Evolutionary conservation across 73 alveolate genomes (phyloP).

Genomic region (Uronychia setigera): DNA sequence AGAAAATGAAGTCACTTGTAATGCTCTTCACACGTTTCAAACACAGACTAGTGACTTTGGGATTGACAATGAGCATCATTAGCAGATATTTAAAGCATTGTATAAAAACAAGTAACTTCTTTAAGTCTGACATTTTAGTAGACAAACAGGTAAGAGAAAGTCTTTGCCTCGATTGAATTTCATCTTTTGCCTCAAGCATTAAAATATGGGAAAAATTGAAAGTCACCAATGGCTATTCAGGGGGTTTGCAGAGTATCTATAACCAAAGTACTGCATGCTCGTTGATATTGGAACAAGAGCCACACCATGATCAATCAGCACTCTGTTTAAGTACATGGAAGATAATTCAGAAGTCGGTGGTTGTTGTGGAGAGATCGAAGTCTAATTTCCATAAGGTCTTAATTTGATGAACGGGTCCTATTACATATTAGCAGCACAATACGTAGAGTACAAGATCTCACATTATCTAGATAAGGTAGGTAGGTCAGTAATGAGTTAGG

Average conservation of each 20-base stretch:
- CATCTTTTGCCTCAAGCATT: neutral
- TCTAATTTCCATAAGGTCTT: too few species aligned
- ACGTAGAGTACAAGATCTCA: neutral
- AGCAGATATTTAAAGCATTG: neutral
- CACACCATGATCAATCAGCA: neutral
- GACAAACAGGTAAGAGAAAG: neutral
- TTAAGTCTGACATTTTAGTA: too few species aligned
- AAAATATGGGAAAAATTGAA: slow-evolving; percentile 19
- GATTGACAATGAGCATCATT: neutral
- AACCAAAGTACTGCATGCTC: neutral
- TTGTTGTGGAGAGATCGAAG: slow-evolving; percentile 17
- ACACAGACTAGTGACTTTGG: neutral
- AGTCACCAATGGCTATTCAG: slow-evolving; percentile 12
- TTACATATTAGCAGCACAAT: slow-evolving; percentile 1
- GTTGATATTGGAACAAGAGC: slow-evolving; percentile 13
- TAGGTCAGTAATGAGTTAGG: neutral
- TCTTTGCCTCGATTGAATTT: too few species aligned
- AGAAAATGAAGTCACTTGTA: neutral
- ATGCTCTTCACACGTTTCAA: neutral
- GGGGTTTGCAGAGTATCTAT: neutral
- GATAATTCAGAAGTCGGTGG: slow-evolving; percentile 17
- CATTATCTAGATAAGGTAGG: slow-evolving; percentile 10
- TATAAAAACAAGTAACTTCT: neutral
- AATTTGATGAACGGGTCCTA: too few species aligned
- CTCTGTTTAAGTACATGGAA: slow-evolving; percentile 3